These are phyloP conservation scores for Paragyromitra xinjiangensis DNA, from an alignment of 495 filamentous ascomycete genomes.

Conservation along the genomic window DNA sequence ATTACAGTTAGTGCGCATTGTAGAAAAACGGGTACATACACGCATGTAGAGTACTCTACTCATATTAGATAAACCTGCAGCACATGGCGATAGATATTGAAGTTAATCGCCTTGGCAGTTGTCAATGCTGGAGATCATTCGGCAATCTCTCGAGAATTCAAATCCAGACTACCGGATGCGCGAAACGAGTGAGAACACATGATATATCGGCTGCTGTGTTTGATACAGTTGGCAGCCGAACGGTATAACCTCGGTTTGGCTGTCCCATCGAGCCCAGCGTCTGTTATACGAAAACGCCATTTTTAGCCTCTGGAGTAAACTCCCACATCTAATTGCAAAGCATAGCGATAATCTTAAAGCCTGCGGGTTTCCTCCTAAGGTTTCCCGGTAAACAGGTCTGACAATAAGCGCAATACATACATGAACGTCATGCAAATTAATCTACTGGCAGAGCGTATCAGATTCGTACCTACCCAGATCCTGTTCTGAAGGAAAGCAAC, in stretches of 20 bases:
- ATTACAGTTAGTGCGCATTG: not conserved
- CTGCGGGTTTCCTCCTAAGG: not conserved
- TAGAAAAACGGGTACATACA: not conserved
- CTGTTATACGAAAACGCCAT: too few relatives aligned
- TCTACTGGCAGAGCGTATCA: not conserved
- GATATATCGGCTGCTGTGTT: too few relatives aligned
- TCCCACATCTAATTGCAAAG: not conserved
- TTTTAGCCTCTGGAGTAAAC: not conserved
- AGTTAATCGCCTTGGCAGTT: not conserved
- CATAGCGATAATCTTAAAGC: not conserved
- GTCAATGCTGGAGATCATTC: not conserved
- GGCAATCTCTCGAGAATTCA: conserved; percentile 37
- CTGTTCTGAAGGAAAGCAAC: not conserved
- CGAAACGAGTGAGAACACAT: conserved; percentile 16
- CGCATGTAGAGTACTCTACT: not conserved
- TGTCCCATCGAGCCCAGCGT: too few relatives aligned
- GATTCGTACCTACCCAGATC: not conserved
- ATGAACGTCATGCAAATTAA: conserved; percentile 10
- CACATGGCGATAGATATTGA: not conserved
- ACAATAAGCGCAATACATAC: conserved; percentile 12
- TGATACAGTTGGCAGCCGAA: too few relatives aligned
- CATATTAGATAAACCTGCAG: not conserved
- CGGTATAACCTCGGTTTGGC: too few relatives aligned
- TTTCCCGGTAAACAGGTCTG: conserved; percentile 7
- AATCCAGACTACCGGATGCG: conserved; percentile 25